These are phyloP conservation scores for Ceratocystis eucalypticola DNA, from an alignment of 2,329 filamentous ascomycete genomes.

Conservation along the genomic window DNA sequence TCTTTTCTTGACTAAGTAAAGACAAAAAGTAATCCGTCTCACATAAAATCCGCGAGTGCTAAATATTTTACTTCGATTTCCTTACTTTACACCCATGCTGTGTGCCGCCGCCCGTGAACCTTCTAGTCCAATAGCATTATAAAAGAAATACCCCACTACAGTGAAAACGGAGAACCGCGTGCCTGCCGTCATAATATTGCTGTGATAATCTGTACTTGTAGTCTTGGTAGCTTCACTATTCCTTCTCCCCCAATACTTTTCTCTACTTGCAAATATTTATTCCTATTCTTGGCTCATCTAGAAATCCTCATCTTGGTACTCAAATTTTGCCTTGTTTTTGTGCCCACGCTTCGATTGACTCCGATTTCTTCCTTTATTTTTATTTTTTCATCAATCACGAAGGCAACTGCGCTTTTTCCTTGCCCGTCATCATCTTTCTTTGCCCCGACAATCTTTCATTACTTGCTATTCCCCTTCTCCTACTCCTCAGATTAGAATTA, in stretches of 20 bases:
- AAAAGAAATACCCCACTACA: background rate
- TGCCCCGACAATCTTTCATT: background rate
- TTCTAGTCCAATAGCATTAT: background rate
- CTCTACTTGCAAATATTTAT: background rate
- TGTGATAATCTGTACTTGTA: background rate
- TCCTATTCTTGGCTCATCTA: background rate
- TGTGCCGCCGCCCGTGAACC: background rate
- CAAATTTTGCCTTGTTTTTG: background rate
- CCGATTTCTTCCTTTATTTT: background rate
- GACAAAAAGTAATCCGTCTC: no score
- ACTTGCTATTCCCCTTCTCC: background rate
- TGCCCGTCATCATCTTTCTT: background rate
- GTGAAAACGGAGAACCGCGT: background rate
- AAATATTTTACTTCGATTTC: no score
- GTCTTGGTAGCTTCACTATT: background rate
- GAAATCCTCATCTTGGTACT: background rate
- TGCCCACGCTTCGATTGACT: background rate
- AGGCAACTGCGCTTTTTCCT: background rate
- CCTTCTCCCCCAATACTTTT: background rate
- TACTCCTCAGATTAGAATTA: no score
- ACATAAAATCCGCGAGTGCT: no score
- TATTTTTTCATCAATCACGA: background rate
- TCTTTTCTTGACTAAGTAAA: no score
- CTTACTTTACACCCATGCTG: no score
- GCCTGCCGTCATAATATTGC: constrained; percentile 2